Conservation (phyloP, 2,329 filamentous ascomycete species). For the Septoria linicola region DNA sequence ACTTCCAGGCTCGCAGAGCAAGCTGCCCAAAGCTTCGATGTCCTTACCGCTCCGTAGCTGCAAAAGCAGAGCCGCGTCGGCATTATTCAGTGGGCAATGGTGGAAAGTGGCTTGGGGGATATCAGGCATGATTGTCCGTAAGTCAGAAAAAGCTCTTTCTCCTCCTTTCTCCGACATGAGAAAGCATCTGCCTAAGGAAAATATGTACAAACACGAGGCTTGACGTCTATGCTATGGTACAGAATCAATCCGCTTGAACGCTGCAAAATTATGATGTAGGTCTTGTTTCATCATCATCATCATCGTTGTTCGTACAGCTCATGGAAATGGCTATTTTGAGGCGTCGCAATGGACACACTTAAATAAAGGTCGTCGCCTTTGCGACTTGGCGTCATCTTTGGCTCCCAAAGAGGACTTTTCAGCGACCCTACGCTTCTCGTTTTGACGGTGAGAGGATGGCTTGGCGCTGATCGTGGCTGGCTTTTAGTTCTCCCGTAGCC, state of each 20-base stretch:
- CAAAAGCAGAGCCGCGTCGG: constrained; percentile 7
- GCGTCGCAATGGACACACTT: constrained; percentile 38
- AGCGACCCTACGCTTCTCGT: constrained; percentile 24
- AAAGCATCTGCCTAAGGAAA: too few species aligned
- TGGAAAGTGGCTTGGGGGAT: neutral
- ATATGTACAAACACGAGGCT: neutral
- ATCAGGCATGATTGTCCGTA: neutral
- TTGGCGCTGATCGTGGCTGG: constrained; percentile 9
- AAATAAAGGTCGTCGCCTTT: constrained; percentile 64
- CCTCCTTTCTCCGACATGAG: neutral
- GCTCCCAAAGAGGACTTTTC: constrained; percentile 58
- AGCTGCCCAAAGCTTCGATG: neutral
- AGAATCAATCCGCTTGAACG: constrained; percentile 19
- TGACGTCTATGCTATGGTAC: constrained; percentile 3
- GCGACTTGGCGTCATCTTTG: constrained; percentile 64
- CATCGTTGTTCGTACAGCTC: constrained; percentile 8
- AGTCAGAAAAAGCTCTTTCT: too few species aligned
- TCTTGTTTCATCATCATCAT: neutral
- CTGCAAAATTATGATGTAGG: constrained; percentile 12
- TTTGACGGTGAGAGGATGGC: constrained; percentile 20
- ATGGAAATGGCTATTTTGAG: constrained; percentile 21
- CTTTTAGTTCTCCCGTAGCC: constrained; percentile 32
- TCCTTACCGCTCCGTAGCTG: neutral
- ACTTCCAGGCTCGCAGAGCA: neutral
- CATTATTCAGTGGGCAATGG: neutral